A percentile compares a stretch with the other conserved stretches of the same genome.
These are phyloP conservation scores for Codiaeum variegatum DNA, from an alignment of 441 rosid genomes.

Conservation along the genomic window DNA sequence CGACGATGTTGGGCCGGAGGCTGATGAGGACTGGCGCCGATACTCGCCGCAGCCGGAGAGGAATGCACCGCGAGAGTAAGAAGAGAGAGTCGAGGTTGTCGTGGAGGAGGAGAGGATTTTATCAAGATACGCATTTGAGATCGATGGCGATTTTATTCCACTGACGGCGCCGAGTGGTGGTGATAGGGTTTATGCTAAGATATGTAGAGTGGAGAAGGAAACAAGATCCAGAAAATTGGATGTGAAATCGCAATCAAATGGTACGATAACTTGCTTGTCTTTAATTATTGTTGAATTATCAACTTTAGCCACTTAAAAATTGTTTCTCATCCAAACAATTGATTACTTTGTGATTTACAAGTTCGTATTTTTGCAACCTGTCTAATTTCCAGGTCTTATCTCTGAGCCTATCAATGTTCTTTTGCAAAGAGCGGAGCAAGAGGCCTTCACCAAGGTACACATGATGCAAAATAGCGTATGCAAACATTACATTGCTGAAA, in stretches of 20 bases:
- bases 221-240: constrained; percentile 40
- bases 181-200: constrained; percentile 82
- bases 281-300: no score
- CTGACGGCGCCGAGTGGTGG: constrained; percentile 81
- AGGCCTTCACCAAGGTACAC: constrained; percentile 72
- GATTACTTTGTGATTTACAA: background rate
- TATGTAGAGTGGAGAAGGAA: constrained; percentile 47
- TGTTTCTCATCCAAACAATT: background rate
- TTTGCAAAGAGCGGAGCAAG: constrained; percentile 64
- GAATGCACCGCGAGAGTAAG: constrained; percentile 26
- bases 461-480: background rate
- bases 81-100: constrained; percentile 15
- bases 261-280: constrained; percentile 37
- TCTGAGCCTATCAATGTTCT: constrained; percentile 65
- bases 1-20: constrained; percentile 21
- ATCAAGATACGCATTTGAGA: constrained; percentile 67
- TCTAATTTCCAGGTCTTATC: constrained; percentile 55
- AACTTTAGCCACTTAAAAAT: no score
- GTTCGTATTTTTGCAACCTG: background rate
- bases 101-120: constrained; percentile 35
- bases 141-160: constrained; percentile 80
- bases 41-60: constrained; percentile 42
- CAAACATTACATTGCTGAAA: background rate
- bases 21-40: constrained; percentile 66
- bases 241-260: constrained; percentile 38